These are phyloP conservation scores for Tetradesmus lagerheimii DNA, from an alignment of 139 green algal genomes.

Conservation along the genomic window DNA sequence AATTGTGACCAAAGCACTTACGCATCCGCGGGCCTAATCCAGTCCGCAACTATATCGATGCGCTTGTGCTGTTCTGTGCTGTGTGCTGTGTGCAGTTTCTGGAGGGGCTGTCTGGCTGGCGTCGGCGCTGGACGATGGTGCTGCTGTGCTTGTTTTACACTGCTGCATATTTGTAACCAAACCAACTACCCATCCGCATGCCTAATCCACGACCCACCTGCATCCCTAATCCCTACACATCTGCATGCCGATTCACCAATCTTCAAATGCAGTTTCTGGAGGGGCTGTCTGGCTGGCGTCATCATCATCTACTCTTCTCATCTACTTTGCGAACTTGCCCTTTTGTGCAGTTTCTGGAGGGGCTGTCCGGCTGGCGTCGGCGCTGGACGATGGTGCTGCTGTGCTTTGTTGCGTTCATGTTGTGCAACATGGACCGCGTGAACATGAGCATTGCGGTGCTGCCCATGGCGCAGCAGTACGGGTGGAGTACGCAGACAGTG, in stretches of 20 bases:
- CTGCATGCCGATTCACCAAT: too few relatives aligned
- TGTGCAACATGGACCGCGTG: conserved; percentile 96
- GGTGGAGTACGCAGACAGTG: conserved; percentile 87
- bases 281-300: conserved; percentile 57
- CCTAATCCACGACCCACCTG: too few relatives aligned
- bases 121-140: conserved; percentile 52
- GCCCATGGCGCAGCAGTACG: conserved; percentile 92
- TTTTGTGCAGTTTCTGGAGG: conserved; percentile 36
- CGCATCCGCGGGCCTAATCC: too few relatives aligned
- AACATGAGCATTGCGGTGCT: conserved; percentile 99
- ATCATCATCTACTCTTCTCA: too few relatives aligned
- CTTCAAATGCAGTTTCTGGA: conserved; percentile 43
- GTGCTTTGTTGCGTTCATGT: conserved; percentile 95
- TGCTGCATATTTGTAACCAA: too few relatives aligned
- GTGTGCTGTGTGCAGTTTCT: conserved; percentile 34
- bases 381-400: conserved; percentile 89
- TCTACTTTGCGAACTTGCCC: not conserved
- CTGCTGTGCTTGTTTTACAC: too few relatives aligned
- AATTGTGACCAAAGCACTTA: too few relatives aligned
- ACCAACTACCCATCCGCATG: too few relatives aligned
- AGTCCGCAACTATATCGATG: too few relatives aligned
- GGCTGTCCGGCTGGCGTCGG: conserved; percentile 68
- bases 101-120: conserved; percentile 64
- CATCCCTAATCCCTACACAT: too few relatives aligned
- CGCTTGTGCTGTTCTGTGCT: too few relatives aligned